Evolutionary conservation across 345 rosid genomes (phyloP).

Genomic region (Toxicodendron radicans): DNA sequence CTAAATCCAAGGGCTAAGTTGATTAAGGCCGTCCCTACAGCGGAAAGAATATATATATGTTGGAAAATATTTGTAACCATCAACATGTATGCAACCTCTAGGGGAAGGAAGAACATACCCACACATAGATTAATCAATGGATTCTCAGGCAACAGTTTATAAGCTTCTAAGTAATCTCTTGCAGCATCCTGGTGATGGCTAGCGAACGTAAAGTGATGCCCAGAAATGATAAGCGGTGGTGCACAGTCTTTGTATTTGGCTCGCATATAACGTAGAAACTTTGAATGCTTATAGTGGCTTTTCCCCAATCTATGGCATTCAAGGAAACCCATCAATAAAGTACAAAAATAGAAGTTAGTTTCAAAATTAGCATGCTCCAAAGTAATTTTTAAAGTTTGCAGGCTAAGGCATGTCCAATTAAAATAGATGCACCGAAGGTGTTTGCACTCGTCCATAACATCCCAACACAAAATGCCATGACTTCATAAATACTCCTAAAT

Average conservation of each 20-base stretch:
- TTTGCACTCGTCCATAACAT: background rate
- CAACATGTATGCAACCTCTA: background rate
- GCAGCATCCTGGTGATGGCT: constrained; percentile 94
- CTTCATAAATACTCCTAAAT: background rate
- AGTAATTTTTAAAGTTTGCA: background rate
- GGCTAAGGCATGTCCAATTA: background rate
- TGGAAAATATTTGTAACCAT: background rate
- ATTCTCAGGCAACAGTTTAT: constrained; percentile 69
- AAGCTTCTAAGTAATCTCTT: constrained; percentile 86
- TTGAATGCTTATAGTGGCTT: constrained; percentile 55
- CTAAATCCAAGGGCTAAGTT: constrained; percentile 91
- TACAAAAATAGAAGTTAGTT: background rate
- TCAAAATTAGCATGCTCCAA: background rate
- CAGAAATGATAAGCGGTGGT: constrained; percentile 72
- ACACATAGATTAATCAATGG: constrained; percentile 84
- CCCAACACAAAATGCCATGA: background rate
- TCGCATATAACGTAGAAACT: constrained; percentile 67
- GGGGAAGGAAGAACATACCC: constrained; percentile 42
- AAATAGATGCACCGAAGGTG: background rate
- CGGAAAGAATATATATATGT: background rate
- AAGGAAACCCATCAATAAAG: background rate
- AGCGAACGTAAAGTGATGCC: constrained; percentile 72
- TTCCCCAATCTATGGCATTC: constrained; percentile 50
- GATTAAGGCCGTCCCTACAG: constrained; percentile 76
- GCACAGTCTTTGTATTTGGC: constrained; percentile 56